These are phyloP conservation scores for Aspergillus panamensis DNA, from an alignment of 495 filamentous ascomycete species.

Conservation along the genomic window DNA sequence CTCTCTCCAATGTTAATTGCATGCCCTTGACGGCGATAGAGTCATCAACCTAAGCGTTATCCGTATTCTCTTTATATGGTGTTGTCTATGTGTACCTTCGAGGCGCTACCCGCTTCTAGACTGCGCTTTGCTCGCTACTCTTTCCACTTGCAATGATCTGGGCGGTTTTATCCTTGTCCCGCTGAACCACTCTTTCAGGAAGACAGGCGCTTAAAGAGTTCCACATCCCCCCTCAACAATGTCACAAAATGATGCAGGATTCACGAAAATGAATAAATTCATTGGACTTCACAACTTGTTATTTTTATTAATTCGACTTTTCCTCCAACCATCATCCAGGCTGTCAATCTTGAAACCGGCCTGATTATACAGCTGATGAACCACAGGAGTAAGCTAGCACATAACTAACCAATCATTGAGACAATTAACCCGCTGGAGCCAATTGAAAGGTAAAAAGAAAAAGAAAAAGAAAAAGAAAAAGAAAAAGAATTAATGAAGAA, in stretches of 20 bases:
- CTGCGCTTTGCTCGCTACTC: neutral
- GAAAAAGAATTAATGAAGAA: slow-evolving; percentile 4
- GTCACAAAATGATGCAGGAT: slow-evolving; percentile 14
- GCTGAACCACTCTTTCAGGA: slow-evolving; percentile 22
- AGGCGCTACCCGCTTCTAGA: neutral
- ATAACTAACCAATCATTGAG: slow-evolving; percentile 20
- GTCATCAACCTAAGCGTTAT: neutral
- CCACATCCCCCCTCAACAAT: slow-evolving; percentile 27
- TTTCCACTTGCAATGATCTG: neutral
- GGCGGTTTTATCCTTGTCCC: slow-evolving; percentile 18
- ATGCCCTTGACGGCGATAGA: neutral
- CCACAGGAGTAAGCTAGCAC: slow-evolving; percentile 18
- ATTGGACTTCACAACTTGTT: slow-evolving; percentile 25
- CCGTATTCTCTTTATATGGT: neutral
- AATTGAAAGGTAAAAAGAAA: slow-evolving; percentile 12
- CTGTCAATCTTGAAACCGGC: slow-evolving; percentile 29
- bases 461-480: slow-evolving; percentile 17
- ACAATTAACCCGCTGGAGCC: slow-evolving; percentile 3
- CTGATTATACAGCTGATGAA: slow-evolving; percentile 30
- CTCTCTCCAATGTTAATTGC: too few species aligned
- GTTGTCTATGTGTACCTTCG: neutral
- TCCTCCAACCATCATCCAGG: slow-evolving; percentile 26
- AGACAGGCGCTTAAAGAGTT: slow-evolving; percentile 39
- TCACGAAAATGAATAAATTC: slow-evolving; percentile 18
- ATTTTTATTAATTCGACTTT: slow-evolving; percentile 13